phyloP scores from a whole-genome alignment of 352 stramenopile species.

The Saprolegnia diclina region DNA sequence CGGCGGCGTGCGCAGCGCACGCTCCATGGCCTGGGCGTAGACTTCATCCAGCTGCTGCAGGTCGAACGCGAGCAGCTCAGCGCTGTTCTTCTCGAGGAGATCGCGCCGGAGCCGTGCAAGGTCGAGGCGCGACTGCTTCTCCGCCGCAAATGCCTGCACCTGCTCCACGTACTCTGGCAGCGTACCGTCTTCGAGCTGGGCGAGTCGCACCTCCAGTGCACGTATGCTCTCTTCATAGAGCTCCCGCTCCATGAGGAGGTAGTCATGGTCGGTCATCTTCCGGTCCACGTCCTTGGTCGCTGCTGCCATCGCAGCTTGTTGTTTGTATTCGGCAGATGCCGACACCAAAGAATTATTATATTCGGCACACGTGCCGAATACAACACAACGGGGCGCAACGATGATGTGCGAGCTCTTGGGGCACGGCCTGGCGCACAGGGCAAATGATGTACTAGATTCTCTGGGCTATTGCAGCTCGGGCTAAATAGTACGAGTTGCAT shows the following conservation, averaged over 20 bases:
- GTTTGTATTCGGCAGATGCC: background rate
- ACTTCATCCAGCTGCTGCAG: constrained; percentile 65
- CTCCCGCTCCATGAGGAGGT: constrained; percentile 45
- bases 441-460: no score
- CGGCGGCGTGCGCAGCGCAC: background rate
- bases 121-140: constrained; percentile 42
- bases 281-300: background rate
- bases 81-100: constrained; percentile 48
- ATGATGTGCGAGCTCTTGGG: no score
- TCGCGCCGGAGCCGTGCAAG: constrained; percentile 46
- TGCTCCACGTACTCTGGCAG: constrained; percentile 57
- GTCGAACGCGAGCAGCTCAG: constrained; percentile 66
- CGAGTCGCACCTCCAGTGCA: constrained; percentile 42
- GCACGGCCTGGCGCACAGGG: no score
- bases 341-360: background rate
- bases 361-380: no score
- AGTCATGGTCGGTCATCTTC: constrained; percentile 4
- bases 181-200: constrained; percentile 39
- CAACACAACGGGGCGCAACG: no score
- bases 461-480: no score
- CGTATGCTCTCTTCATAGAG: constrained; percentile 83
- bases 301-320: background rate
- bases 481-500: no score
- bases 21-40: constrained; percentile 17
- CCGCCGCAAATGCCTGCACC: constrained; percentile 53